Evolutionary conservation across 1,284 basidiomycete genomes (phyloP), one percentile per base, ranked within the genome.

Genomic region (Violaceomyces palustris): DNA sequence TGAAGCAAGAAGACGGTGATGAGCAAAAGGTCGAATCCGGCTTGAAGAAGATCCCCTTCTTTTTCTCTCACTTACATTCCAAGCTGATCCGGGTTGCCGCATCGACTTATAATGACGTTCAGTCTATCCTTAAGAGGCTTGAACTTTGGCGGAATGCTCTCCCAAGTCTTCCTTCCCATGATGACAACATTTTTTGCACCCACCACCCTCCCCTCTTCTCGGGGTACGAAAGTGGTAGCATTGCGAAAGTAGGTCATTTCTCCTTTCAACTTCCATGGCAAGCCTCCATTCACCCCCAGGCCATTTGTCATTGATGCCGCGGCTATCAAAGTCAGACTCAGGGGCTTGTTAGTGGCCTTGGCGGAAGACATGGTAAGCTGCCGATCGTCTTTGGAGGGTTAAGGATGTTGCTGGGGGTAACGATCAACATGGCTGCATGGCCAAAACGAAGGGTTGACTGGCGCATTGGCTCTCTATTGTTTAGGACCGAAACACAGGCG

Each of bases 161-260:
- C 88, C 94, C 94, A 99, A 15, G 91, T 96, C 67, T 89, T 92
- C 36, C 92, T 79, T 6, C 94, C 94, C 94, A 99, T 98, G 47
- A 98, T 78, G 27, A 97, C 85, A 2, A 82, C 83, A 74, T 98
- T 98, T 46, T 74, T 75, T 15, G 32, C 34, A n/a, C 45, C 50
- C 6, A 40, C 39, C 10, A 33, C 15, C 12, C 29, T 34, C 33
- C 45, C 38, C 10, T 35, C 45, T 5, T 35, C 45, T 11, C 45
- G 39, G 11, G 44, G 17, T 3, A 84, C 81, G 35, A 73, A 75
- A 2, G 81, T 80, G 4, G 89, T 92, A 46, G 83, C 83, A 35
- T 80, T 79, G 15, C 86, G 84, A 74, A 99, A 99, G 75, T 96
- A 97, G 34, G 86, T 83, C 83, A 97, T 87, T 73, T 99, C 94